Conservation (phyloP, 768 basidiomycete genomes). For the Russula ochroleuca region DNA sequence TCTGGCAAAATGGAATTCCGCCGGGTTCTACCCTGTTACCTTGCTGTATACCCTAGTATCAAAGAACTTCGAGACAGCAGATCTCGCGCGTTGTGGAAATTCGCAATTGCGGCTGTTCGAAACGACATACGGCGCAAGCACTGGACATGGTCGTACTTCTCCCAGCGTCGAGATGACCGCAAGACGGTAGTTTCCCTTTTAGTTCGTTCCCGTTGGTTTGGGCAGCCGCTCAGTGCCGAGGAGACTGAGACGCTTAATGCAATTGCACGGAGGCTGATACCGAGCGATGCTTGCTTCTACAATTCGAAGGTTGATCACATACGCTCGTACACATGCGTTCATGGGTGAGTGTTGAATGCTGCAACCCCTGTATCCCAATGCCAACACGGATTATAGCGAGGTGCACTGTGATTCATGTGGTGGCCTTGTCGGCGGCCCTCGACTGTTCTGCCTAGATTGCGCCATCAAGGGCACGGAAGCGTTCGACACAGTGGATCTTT, state of each 20-base stretch:
- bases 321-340: slow-evolving; percentile 29
- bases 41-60: slow-evolving; percentile 32
- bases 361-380: background rate
- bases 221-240: slow-evolving; percentile 21
- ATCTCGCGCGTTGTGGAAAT: slow-evolving; percentile 33
- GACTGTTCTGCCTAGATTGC: slow-evolving; percentile 36
- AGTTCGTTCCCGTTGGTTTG: slow-evolving; percentile 30
- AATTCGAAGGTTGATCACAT: slow-evolving; percentile 24
- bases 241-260: slow-evolving; percentile 27
- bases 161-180: slow-evolving; percentile 32
- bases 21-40: slow-evolving; percentile 27
- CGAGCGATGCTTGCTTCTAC: slow-evolving; percentile 32
- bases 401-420: slow-evolving; percentile 31
- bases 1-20: slow-evolving; percentile 28
- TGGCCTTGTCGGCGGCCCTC: slow-evolving; percentile 31
- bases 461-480: slow-evolving; percentile 12
- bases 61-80: slow-evolving; percentile 28
- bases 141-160: slow-evolving; percentile 35
- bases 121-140: slow-evolving; percentile 28
- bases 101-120: slow-evolving; percentile 31
- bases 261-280: slow-evolving; percentile 24
- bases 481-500: slow-evolving; percentile 33
- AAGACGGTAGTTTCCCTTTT: slow-evolving; percentile 30
- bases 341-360: slow-evolving; percentile 24
- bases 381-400: slow-evolving; percentile 11